These are phyloP conservation scores for Diaporthe amygdali DNA, from an alignment of 2,329 filamentous ascomycete species.

Conservation along the genomic window DNA sequence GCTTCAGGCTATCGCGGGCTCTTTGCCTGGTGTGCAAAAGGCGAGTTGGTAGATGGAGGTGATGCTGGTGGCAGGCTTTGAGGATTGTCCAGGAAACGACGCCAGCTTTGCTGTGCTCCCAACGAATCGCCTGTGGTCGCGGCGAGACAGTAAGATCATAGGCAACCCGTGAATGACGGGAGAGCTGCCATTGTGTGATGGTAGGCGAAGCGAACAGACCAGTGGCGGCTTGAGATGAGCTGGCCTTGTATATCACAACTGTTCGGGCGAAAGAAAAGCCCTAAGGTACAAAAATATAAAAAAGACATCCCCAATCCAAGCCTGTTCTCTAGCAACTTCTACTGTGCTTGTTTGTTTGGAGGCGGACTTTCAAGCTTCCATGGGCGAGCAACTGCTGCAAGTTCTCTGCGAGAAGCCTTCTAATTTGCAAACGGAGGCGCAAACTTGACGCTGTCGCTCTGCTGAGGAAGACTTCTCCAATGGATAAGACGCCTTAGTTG, in stretches of 20 bases:
- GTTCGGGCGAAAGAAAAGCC: not conserved
- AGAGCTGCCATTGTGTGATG: not conserved
- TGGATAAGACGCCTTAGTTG: not conserved
- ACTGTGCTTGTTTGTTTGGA: not conserved
- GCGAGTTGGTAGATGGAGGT: conserved; percentile 80
- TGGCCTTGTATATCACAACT: not conserved
- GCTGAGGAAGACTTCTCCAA: not conserved
- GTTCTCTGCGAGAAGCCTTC: not conserved
- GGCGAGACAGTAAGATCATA: not conserved
- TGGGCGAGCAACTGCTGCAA: not conserved
- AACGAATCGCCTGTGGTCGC: not conserved
- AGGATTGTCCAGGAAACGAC: not conserved
- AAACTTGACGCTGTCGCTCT: not conserved
- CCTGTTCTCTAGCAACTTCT: not conserved
- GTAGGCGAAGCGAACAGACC: not conserved
- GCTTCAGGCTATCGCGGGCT: conserved; percentile 83
- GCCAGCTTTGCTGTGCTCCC: not conserved
- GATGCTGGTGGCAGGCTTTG: not conserved
- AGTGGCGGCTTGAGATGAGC: not conserved
- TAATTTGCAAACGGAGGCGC: not conserved
- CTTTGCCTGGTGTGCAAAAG: conserved; percentile 91
- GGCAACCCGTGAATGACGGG: not conserved
- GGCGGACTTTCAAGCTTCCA: not conserved
- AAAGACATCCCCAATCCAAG: not conserved
- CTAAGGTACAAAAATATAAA: not conserved